Base-by-base conservation (phyloP, 352 stramenopile species). In the Globisporangium abappressorium region DNA sequence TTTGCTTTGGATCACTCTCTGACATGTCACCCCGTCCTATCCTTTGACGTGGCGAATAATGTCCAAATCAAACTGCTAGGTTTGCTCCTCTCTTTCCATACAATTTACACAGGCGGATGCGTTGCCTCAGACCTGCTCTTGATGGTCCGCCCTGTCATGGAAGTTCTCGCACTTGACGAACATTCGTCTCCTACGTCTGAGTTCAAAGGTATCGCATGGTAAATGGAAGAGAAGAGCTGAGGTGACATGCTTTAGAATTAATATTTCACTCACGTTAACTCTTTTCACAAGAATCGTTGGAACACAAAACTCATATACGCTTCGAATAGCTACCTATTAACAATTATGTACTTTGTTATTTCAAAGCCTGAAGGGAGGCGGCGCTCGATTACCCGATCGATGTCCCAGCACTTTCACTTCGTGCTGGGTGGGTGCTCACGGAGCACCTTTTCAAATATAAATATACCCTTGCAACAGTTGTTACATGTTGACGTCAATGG, bases 401-500 rank as follows among this genome's bases (percentile, higher is more conserved):
- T 46, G 2, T 15, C 47, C 9, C 8, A 26, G 9, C 47, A 55
- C 47, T n/a, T 28, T 55, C 47, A 55, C 47, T 28, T 55, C 47
- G 47, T 55, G n/a, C 3, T 7, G 46, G 6, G 46, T 54, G 20
- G 20, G 3, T 54, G 53, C 24, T 18, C 53, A n/a, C 53, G 30
- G 5, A 38, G 8, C 15, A 36, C 4, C 14, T 36, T n/a, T 57
- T 22, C 24, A 28, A 20, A 57, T 58, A 36, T 34, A 36, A 20
- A 36, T 34, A 58, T 22, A 22, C 12, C 2, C 0, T 3, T 24
- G 18, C 26, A n/a, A 34, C 38, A 11, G 5, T 0, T 20, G 11
- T 63, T 57, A 67, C 36, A 61, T 53, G 26, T 36, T 62, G 24
- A 68, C 18, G 11, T 62, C 63, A 33, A 62, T 30, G 26, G 51